These are phyloP conservation scores for Dictyostelium brefeldianum DNA, from an alignment of 78 protist genomes.

Conservation along the genomic window DNA sequence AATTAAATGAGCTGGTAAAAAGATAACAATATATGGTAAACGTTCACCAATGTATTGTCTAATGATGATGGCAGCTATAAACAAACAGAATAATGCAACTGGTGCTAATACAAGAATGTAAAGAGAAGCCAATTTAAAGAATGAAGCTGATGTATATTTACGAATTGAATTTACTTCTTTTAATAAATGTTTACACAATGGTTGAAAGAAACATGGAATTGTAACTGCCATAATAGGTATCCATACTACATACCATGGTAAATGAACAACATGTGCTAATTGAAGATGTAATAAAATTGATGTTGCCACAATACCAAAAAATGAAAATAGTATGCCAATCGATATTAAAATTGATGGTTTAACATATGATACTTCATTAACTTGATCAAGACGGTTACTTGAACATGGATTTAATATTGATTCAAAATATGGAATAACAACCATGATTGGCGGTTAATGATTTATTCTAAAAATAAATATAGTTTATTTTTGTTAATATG, in stretches of 20 bases:
- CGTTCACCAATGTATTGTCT: neutral
- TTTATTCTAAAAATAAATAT: too few species aligned
- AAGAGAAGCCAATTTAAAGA: too few species aligned
- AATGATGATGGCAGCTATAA: neutral
- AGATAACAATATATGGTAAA: neutral
- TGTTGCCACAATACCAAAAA: neutral
- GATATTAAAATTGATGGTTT: slow-evolving; percentile 8
- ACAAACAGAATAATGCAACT: slow-evolving; percentile 7
- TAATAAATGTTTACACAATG: neutral
- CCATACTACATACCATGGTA: neutral
- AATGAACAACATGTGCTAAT: neutral
- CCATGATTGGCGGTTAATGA: too few species aligned
- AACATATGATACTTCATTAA: neutral
- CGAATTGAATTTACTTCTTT: slow-evolving; percentile 1
- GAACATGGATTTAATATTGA: neutral
- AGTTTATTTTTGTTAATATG: too few species aligned
- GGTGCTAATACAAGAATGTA: neutral
- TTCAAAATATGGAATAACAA: neutral
- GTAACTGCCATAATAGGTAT: neutral
- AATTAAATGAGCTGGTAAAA: neutral
- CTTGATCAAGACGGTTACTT: slow-evolving; percentile 10
- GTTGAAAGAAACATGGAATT: slow-evolving; percentile 10
- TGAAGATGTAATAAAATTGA: neutral
- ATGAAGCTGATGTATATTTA: too few species aligned
- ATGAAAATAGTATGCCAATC: slow-evolving; percentile 1